Base-by-base conservation (phyloP, 805 yeast genomes). In the Monosporozyma yasuniensis region DNA sequence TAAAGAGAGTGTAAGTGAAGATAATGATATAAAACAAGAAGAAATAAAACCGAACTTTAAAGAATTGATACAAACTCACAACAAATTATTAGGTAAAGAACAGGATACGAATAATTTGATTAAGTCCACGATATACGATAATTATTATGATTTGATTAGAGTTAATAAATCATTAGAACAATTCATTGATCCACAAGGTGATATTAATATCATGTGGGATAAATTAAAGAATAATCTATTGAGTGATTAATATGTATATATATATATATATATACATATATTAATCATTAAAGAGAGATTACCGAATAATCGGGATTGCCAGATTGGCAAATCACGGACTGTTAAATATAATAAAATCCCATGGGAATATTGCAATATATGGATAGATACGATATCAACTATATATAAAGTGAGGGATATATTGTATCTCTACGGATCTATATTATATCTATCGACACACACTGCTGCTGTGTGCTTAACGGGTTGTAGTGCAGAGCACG, bases 71-170 rank as follows among this genome's bases (percentile, higher is more conserved):
- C 59, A 55, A 11, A 52, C 57, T 3, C 67, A 64, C 37, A 65
- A 66, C 48, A 47, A 47, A 9, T 51, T 66, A 19, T 52, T 62
- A 34, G 57, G 61, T 14, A 55, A 60, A 48, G 68, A 65, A 47
- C 58, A 60, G 1, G 66, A 60, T 32, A 60, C 61, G 32, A 58
- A 59, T 39, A 62, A 61, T 48, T 80, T 78, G 44, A 81, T 82
- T 54, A 84, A 84, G 57, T 78, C 84, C 27, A 82, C 84, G 41
- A 81, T 84, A 10, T 84, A 84, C 64, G 86, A 84, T 63, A 84
- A 84, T 59, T 84, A 84, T 70, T 82, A 80, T 61, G 90, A 84
- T 53, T 67, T 84, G 54, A 82, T 84, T 59, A 81, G 81, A 57
- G 75, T 84, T 1, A 35, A 35, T 8, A 25, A 19, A 10, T 16